Conservation (phyloP, 176 grass and related monocot genomes). For the Eleusine coracana region DNA sequence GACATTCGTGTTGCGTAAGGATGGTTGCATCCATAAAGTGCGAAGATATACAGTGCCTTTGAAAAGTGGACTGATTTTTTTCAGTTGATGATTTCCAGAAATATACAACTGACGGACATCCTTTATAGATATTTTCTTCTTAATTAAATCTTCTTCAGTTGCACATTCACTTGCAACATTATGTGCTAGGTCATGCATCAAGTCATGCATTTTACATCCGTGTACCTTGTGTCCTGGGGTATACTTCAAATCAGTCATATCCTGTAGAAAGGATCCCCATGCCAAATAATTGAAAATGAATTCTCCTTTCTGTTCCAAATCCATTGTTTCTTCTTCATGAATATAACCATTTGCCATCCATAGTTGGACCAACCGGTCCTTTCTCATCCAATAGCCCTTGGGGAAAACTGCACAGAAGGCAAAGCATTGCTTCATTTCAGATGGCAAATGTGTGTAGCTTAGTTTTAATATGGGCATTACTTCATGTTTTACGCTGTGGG, state of each 20-base stretch:
- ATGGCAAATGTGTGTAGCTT: not conserved
- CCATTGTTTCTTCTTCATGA: not conserved
- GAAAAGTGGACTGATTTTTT: not conserved
- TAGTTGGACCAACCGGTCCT: not conserved
- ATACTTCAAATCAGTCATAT: not conserved
- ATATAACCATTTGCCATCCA: conserved; percentile 17
- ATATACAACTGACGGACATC: not conserved
- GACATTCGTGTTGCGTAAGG: not conserved
- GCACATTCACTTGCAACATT: too few species aligned
- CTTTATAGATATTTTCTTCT: not conserved
- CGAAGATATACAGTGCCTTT: not conserved
- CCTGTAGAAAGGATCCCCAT: conserved; percentile 22
- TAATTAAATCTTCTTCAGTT: too few species aligned
- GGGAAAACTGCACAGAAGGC: conserved; percentile 4
- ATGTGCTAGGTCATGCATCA: too few species aligned
- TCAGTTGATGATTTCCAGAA: too few species aligned
- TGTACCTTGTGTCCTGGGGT: too few species aligned
- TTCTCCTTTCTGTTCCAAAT: not conserved
- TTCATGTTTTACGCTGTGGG: not conserved
- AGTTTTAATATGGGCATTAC: not conserved
- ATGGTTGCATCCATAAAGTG: not conserved
- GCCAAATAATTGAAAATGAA: not conserved
- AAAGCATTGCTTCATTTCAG: conserved; percentile 22
- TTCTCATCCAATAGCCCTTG: not conserved
- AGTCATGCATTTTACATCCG: too few species aligned